Evolutionary conservation across 768 basidiomycete species (phyloP).

Genomic region (Termitomyces heimii): DNA sequence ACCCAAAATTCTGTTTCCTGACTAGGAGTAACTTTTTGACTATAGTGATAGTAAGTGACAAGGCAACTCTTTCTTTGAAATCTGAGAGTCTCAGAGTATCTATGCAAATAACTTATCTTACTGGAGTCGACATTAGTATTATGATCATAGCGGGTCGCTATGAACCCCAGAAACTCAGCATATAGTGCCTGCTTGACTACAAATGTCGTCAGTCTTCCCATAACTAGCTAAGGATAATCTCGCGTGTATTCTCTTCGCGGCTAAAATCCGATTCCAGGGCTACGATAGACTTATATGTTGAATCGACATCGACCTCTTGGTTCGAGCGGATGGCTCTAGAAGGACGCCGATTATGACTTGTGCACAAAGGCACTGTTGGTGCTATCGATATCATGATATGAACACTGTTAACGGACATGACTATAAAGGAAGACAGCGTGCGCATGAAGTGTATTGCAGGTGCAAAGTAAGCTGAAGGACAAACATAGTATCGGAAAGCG

Average conservation of each 20-base stretch:
- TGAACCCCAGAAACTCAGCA: background rate
- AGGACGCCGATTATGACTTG: background rate
- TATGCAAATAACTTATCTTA: background rate
- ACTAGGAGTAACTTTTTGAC: background rate
- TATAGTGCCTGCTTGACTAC: background rate
- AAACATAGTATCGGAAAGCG: background rate
- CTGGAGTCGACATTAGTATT: background rate
- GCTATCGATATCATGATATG: background rate
- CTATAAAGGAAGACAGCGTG: background rate
- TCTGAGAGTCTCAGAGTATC: background rate
- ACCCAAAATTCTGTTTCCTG: background rate
- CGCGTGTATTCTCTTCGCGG: background rate
- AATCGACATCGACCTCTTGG: background rate
- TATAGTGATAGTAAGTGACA: background rate
- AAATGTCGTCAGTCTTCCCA: background rate
- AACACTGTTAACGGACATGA: background rate
- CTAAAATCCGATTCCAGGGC: background rate
- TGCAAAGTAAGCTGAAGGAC: background rate
- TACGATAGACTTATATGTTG: background rate
- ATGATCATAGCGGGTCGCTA: background rate
- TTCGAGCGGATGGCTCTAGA: background rate
- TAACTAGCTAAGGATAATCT: background rate
- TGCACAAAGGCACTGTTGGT: background rate
- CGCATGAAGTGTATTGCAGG: background rate
- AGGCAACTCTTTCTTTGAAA: background rate